Conservation (phyloP, 2,329 filamentous ascomycete genomes). For the Emmonsiellopsis sp. region DNA sequence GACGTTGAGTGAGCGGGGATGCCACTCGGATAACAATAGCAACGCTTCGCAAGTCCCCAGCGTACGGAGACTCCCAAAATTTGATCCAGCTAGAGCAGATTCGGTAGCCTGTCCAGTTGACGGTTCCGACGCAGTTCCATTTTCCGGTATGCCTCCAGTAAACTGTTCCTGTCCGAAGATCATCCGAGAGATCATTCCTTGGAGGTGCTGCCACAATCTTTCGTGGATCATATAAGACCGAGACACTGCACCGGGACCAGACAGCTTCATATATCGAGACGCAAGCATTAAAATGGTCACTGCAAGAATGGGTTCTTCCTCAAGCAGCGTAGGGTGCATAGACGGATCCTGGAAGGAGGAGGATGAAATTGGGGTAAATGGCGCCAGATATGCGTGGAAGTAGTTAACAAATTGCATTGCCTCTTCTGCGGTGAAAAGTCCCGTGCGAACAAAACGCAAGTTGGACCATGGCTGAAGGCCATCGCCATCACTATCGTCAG, state of each 20-base stretch:
- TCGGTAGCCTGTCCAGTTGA: conserved; percentile 5
- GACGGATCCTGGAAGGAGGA: conserved; percentile 70
- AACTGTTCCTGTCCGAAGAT: conserved; percentile 92
- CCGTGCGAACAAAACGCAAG: conserved; percentile 79
- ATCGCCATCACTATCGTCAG: conserved; percentile 44
- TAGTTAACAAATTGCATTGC: conserved; percentile 83
- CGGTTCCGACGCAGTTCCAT: conserved; percentile 46
- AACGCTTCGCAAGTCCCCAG: conserved; percentile 60
- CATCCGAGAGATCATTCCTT: conserved; percentile 81
- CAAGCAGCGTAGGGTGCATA: conserved; percentile 65
- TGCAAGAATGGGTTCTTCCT: conserved; percentile 80
- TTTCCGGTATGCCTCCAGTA: conserved; percentile 64
- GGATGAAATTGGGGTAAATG: conserved; percentile 78
- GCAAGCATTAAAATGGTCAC: conserved; percentile 81
- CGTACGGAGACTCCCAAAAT: conserved; percentile 61
- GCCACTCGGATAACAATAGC: conserved; percentile 49
- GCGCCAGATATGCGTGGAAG: conserved; percentile 78
- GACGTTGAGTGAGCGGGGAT: conserved; percentile 46
- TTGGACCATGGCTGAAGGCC: conserved; percentile 66
- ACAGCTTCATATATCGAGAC: conserved; percentile 67
- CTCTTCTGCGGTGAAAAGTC: conserved; percentile 83
- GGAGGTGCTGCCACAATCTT: conserved; percentile 79
- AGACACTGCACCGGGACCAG: conserved; percentile 64
- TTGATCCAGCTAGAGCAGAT: conserved; percentile 13
- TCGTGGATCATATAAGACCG: conserved; percentile 79